Evolutionary conservation across 2,329 filamentous ascomycete genomes (phyloP).

Genomic region (Helicocarpus griseus): DNA sequence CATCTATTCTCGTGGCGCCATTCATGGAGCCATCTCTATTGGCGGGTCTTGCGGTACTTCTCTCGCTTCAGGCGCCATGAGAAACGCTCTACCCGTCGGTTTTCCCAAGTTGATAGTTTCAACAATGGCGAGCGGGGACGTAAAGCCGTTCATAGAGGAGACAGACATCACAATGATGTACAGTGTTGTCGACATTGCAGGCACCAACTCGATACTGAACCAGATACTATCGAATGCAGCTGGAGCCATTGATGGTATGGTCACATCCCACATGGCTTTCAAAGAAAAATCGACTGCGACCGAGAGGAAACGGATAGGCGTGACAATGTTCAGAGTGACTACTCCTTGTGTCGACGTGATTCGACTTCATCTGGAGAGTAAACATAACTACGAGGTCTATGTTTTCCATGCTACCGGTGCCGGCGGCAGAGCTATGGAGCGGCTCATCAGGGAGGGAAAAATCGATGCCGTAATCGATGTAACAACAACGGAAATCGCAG

Average conservation of each 20-base stretch:
- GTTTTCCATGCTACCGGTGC: slow-evolving; percentile 23
- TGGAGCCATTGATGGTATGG: slow-evolving; percentile 51
- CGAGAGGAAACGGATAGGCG: slow-evolving; percentile 44
- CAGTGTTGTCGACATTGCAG: slow-evolving; percentile 61
- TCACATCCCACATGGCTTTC: slow-evolving; percentile 31
- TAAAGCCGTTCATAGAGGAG: slow-evolving; percentile 55
- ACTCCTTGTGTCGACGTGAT: slow-evolving; percentile 54
- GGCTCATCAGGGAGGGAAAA: slow-evolving; percentile 46
- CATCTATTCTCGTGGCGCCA: slow-evolving; percentile 27
- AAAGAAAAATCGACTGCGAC: slow-evolving; percentile 5
- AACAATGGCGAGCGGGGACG: slow-evolving; percentile 59
- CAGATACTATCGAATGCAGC: slow-evolving; percentile 54
- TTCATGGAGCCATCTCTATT: slow-evolving; percentile 50
- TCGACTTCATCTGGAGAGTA: slow-evolving; percentile 35
- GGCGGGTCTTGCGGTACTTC: slow-evolving; percentile 57
- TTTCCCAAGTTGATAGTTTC: slow-evolving; percentile 63
- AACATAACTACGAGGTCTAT: slow-evolving; percentile 5
- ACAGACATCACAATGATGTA: slow-evolving; percentile 63
- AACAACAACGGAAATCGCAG: slow-evolving; percentile 62
- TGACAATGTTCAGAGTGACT: slow-evolving; percentile 69
- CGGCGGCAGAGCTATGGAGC: slow-evolving; percentile 60
- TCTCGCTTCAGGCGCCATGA: slow-evolving; percentile 52
- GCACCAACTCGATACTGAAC: slow-evolving; percentile 50
- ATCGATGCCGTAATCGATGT: slow-evolving; percentile 59
- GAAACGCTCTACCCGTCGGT: slow-evolving; percentile 50